Evolutionary conservation across 768 basidiomycete species (phyloP).

Genomic region (Hericium coralloides): DNA sequence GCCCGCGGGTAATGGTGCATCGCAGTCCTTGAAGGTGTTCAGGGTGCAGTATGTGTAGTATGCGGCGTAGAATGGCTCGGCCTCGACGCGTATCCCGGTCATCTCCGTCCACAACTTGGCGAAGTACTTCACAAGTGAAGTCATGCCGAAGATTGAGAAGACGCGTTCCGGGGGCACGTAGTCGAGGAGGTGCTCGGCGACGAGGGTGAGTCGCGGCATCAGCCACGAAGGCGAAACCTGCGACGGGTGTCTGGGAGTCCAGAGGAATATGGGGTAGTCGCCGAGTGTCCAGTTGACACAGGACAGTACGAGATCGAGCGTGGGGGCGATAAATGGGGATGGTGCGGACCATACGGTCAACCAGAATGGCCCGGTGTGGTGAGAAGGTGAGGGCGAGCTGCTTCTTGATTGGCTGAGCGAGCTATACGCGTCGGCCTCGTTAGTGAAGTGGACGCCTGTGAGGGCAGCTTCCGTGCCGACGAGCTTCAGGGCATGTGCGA

Average conservation of each 20-base stretch:
- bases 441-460: constrained; percentile 28
- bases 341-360: constrained; percentile 37
- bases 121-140: constrained; percentile 33
- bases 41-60: constrained; percentile 35
- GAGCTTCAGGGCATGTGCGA: constrained; percentile 40
- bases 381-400: constrained; percentile 9
- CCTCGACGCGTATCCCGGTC: constrained; percentile 28
- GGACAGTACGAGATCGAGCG: constrained; percentile 36
- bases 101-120: constrained; percentile 33
- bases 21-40: constrained; percentile 25
- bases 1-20: constrained; percentile 21
- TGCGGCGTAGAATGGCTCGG: constrained; percentile 43
- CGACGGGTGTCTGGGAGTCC: constrained; percentile 26
- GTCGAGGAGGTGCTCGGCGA: constrained; percentile 28
- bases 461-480: constrained; percentile 29
- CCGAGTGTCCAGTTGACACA: constrained; percentile 37
- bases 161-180: constrained; percentile 36
- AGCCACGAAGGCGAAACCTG: constrained; percentile 24
- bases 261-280: constrained; percentile 45
- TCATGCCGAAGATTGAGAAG: constrained; percentile 42
- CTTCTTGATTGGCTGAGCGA: constrained; percentile 16
- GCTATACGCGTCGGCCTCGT: constrained; percentile 24
- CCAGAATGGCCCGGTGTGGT: constrained; percentile 31
- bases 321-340: constrained; percentile 17
- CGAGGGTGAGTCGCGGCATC: constrained; percentile 24